A percentile compares a stretch with the other conserved stretches of the same genome.
Conservation (phyloP, 805 yeast genomes). For the Lachancea sp. region DNA sequence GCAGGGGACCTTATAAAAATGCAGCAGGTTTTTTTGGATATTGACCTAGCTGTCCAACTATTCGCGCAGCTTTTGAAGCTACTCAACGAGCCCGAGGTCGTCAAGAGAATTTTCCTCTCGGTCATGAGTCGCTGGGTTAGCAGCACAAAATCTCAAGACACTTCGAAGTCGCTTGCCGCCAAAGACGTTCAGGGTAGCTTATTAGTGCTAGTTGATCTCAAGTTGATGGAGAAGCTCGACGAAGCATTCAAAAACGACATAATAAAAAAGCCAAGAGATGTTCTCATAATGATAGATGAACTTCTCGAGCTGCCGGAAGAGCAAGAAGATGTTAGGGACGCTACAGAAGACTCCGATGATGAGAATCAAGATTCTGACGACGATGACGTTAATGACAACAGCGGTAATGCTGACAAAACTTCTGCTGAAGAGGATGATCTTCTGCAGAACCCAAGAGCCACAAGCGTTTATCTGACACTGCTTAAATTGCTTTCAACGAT, state of each 20-base stretch:
- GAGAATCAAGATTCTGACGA: conserved; percentile 22
- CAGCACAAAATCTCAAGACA: not conserved
- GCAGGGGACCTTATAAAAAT: conserved; percentile 9
- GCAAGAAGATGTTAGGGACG: conserved; percentile 16
- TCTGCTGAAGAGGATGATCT: conserved; percentile 22
- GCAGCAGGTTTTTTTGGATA: conserved; percentile 36
- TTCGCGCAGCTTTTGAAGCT: conserved; percentile 42
- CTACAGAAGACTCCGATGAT: conserved; percentile 30
- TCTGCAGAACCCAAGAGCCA: conserved; percentile 19
- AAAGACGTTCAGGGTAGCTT: conserved; percentile 43
- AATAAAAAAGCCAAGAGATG: conserved; percentile 43
- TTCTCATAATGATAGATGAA: conserved; percentile 44
- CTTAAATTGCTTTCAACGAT: conserved; percentile 37
- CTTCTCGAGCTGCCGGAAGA: conserved; percentile 28
- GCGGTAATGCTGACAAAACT: not conserved
- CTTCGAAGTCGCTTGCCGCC: conserved; percentile 9
- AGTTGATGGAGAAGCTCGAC: conserved; percentile 57
- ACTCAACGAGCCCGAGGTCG: conserved; percentile 40
- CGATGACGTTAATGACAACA: conserved; percentile 18
- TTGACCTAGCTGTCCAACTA: conserved; percentile 40
- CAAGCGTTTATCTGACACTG: conserved; percentile 24
- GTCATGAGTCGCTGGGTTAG: conserved; percentile 58
- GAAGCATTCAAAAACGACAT: conserved; percentile 49
- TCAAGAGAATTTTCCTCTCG: conserved; percentile 42
- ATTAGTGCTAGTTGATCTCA: conserved; percentile 49